Evolutionary conservation across 2,329 filamentous ascomycete genomes (phyloP), one percentile per base, ranked within the genome.

Genomic region (Emericellopsis cladophorae): DNA sequence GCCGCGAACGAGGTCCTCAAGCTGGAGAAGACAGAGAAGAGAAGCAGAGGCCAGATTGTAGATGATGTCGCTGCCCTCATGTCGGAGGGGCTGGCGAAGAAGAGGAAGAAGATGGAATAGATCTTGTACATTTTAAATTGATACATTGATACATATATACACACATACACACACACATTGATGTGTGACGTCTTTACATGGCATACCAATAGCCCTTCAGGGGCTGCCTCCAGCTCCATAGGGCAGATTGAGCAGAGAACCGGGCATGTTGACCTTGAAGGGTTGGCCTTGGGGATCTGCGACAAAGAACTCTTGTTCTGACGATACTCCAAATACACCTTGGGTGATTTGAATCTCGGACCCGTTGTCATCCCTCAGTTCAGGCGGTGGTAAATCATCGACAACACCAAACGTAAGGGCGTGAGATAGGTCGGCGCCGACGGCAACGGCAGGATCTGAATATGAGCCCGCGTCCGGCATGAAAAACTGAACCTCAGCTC

Each of bases 401-500:
- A 58, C 49, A 10, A 60, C 54, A 36, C 62, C 60, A 40, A 64
- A 64, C 2, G 56, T 50, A 9, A 59, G 37, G 2, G 49, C 51
- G 0, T 48, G 45, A 2, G 43, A 32, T 7, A 44, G 22, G 3
- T 42, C 42, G 3, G 43, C 37, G 16, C 23, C 42, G 14, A 12
- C 31, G 21, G 33, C n/a, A 15, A 22, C 31, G 15, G 24, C 12
- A 22, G 29, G 39, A 16, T n/a, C 21, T 33, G 14, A 33, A 15
- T 33, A 31, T 23, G 14, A 31, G 37, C 33, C 36, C 31, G 24
- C 36, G 18, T 37, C 31, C 10, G 40, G 23, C 29, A 74, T 65
- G 48, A 82, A 77, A 53, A 84, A 86, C 51, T 82, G 75, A 16
- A 90, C 70, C 37, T 61, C 71, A 12, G 81, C 77, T 7, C 79